A percentile compares a stretch with the other conserved stretches of the same genome.
Evolutionary conservation across 352 stramenopile genomes (phyloP).

Genomic region (Globisporangium perplexum): DNA sequence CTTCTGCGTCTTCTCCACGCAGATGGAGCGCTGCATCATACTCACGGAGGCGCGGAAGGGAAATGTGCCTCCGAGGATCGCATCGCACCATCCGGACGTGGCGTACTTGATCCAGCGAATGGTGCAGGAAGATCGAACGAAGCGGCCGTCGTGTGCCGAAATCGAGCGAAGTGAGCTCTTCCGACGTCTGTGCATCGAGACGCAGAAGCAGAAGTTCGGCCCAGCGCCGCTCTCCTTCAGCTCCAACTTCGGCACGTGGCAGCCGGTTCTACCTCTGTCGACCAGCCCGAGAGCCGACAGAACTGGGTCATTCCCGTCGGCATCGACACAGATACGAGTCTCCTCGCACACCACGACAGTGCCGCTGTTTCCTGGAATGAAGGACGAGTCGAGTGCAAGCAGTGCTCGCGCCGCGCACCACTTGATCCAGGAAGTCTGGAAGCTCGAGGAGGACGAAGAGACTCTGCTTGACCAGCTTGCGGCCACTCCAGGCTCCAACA

Average conservation of each 20-base stretch:
- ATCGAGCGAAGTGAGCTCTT: constrained; percentile 30
- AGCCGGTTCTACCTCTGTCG: neutral
- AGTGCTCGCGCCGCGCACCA: neutral
- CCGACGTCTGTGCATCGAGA: neutral
- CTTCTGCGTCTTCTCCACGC: constrained; percentile 67
- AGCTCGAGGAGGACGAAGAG: constrained; percentile 8
- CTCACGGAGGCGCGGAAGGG: constrained; percentile 42
- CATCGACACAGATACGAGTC: neutral
- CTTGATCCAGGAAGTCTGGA: constrained; percentile 7
- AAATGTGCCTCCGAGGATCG: constrained; percentile 26
- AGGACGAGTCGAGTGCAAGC: neutral
- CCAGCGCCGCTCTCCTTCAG: neutral
- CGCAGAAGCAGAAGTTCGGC: constrained; percentile 3
- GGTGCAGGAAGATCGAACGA: constrained; percentile 30
- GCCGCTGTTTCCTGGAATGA: neutral
- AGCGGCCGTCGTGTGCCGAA: constrained; percentile 38
- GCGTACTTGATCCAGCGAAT: constrained; percentile 42
- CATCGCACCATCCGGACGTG: constrained; percentile 32
- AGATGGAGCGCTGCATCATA: constrained; percentile 72
- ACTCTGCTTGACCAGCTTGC: neutral
- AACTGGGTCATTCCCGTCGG: neutral
- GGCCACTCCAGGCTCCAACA: neutral
- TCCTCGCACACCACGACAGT: neutral
- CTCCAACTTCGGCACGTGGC: neutral
- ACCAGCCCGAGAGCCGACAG: neutral